Percentiles rank a stretch among this genome's conserved stretches.
phyloP scores from a whole-genome alignment of 140 eudicot species.

The Bidens hawaiensis region DNA sequence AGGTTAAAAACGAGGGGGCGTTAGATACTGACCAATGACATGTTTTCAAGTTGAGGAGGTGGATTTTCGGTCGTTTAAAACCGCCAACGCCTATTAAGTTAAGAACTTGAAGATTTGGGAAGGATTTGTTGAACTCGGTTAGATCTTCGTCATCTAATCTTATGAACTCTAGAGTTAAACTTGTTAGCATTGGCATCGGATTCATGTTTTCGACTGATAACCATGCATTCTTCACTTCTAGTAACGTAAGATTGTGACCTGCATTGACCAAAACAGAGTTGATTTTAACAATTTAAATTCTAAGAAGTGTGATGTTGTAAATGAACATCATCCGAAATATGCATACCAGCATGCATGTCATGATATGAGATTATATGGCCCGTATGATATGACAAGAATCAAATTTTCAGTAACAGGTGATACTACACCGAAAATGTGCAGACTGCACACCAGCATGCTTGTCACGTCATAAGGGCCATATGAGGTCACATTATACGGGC shows the following conservation, averaged over 20 bases:
- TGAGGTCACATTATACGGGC: too few species aligned
- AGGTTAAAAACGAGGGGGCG: constrained; percentile 37
- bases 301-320: too few species aligned
- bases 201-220: constrained; percentile 46
- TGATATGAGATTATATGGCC: too few species aligned
- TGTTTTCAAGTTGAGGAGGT: constrained; percentile 41
- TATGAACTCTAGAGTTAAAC: constrained; percentile 53
- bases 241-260: constrained; percentile 47
- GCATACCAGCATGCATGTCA: too few species aligned
- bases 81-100: constrained; percentile 62
- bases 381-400: too few species aligned
- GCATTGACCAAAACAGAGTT: constrained; percentile 15
- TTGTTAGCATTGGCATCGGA: constrained; percentile 45
- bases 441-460: too few species aligned
- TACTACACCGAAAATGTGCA: too few species aligned
- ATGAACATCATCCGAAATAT: too few species aligned
- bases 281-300: too few species aligned
- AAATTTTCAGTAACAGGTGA: too few species aligned
- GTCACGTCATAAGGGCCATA: too few species aligned
- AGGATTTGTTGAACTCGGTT: constrained; percentile 42
- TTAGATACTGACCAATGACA: constrained; percentile 49
- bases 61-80: constrained; percentile 41
- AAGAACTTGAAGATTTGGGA: constrained; percentile 50
- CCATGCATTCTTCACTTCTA: constrained; percentile 60
- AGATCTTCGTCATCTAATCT: constrained; percentile 57